These are phyloP conservation scores for Macadamia tetraphylla DNA, from an alignment of 164 flowering plant species.

Conservation along the genomic window DNA sequence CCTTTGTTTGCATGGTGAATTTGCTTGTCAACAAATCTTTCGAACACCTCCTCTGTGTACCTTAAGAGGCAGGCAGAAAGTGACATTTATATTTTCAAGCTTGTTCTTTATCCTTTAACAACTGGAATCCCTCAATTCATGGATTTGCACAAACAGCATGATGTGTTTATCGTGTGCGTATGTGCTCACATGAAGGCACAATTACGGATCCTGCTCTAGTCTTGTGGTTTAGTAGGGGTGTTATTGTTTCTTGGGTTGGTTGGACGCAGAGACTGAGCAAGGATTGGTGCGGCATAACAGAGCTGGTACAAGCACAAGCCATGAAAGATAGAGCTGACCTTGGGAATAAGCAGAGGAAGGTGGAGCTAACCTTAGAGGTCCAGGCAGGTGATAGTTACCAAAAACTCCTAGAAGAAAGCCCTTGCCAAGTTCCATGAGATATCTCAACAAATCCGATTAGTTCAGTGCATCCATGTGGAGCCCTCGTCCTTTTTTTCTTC, in stretches of 20 bases:
- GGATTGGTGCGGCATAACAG: constrained; percentile 93
- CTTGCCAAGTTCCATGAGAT: constrained; percentile 89
- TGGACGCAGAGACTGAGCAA: constrained; percentile 77
- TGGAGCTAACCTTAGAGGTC: constrained; percentile 43
- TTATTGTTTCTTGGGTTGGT: constrained; percentile 9
- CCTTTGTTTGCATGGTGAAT: too few species aligned
- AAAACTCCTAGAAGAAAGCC: constrained; percentile 85
- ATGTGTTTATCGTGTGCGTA: too few species aligned
- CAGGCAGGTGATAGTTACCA: constrained; percentile 90
- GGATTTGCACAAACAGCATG: too few species aligned
- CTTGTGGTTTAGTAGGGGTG: background rate
- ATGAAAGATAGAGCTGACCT: constrained; percentile 77
- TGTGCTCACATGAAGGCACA: too few species aligned
- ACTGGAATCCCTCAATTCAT: too few species aligned
- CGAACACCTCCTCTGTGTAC: too few species aligned
- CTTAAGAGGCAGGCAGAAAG: too few species aligned
- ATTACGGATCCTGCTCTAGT: too few species aligned
- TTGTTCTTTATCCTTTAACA: too few species aligned
- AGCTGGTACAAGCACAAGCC: constrained; percentile 83
- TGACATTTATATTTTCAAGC: too few species aligned
- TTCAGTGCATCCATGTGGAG: background rate
- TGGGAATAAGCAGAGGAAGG: constrained; percentile 75
- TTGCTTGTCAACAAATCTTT: too few species aligned
- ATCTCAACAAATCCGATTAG: constrained; percentile 23
- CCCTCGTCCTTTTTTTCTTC: background rate